These are phyloP conservation scores for Ogataea nakhonphanomensis DNA, from an alignment of 805 yeast species.

Conservation along the genomic window DNA sequence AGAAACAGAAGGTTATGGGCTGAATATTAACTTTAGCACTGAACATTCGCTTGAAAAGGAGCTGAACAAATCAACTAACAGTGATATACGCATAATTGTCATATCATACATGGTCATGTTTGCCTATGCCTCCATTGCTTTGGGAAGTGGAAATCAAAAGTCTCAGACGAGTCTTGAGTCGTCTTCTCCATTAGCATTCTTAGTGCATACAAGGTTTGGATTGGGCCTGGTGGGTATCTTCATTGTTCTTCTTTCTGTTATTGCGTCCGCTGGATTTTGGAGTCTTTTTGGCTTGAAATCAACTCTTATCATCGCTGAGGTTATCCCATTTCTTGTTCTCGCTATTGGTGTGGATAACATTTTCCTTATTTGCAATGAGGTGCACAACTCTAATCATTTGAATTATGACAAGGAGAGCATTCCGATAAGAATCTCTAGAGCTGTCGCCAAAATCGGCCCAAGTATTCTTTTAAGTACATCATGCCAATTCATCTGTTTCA, in stretches of 20 bases:
- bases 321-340: constrained; percentile 85
- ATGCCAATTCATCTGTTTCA: constrained; percentile 76
- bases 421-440: constrained; percentile 56
- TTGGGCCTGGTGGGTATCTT: constrained; percentile 82
- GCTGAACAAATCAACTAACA: constrained; percentile 73
- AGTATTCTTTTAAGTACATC: constrained; percentile 75
- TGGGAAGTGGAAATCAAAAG: constrained; percentile 46
- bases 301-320: constrained; percentile 92
- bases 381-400: constrained; percentile 49
- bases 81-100: constrained; percentile 67
- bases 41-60: constrained; percentile 85
- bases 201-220: constrained; percentile 58
- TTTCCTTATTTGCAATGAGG: constrained; percentile 79
- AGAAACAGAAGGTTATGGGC: constrained; percentile 49
- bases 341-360: constrained; percentile 98
- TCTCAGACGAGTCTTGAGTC: constrained; percentile 8
- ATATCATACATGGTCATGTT: constrained; percentile 85
- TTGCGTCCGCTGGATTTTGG: constrained; percentile 79
- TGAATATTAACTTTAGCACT: constrained; percentile 70
- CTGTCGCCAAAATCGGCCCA: constrained; percentile 80
- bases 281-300: constrained; percentile 75
- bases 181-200: constrained; percentile 14
- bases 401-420: constrained; percentile 39
- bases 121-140: constrained; percentile 76
- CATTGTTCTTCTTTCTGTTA: constrained; percentile 77